Base-by-base conservation (phyloP, 148 eudicot genomes). In the Camellia japonica region DNA sequence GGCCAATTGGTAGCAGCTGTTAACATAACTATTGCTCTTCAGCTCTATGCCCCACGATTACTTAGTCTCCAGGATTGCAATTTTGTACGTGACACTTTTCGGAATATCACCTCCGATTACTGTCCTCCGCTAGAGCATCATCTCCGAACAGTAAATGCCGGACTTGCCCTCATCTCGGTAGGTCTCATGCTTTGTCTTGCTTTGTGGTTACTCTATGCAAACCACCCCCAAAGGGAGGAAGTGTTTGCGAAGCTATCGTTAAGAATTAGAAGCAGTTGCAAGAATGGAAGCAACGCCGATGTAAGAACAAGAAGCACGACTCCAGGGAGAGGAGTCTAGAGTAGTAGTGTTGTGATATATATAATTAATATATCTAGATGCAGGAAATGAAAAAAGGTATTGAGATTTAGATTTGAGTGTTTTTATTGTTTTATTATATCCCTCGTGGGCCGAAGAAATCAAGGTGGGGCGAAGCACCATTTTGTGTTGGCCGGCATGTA, bases 191-290 rank as follows among this genome's bases (percentile, higher is more conserved):
- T 97, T 16, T 89, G 99, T 76, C 97, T 97, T 68, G 87, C 88
- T 7, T 86, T 97, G 73, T 97, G 99, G 97, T 83, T 97, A 66
- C 81, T 92, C 70, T 88, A 90, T 78, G 92, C 98, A 79, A 90
- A 94, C 93, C 94, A 88, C 94, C 98, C 97, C 91, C 93, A 71
- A 88, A 90, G 97, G 97, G 98, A 92, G 99, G 94, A 96, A 80
- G 91, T 84, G 97, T 90, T 93, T 90, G 95, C 81, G 55, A 85
- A 85, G 82, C 74, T 87, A 62, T 80, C 90, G 0, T 84, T 73
- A 3, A 72, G 87, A 84, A 80, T 81, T 71, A 83, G 80, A 73
- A 82, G 85, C 79, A 77, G 82, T 42, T 63, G 82, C 61, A 82
- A 55, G 20, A 79, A 82, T 52, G 61, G 66, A 66, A 30, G 66